Evolutionary conservation across 108 stramenopile species (phyloP).

Genomic region (Pseudonitzschia multiseries): DNA sequence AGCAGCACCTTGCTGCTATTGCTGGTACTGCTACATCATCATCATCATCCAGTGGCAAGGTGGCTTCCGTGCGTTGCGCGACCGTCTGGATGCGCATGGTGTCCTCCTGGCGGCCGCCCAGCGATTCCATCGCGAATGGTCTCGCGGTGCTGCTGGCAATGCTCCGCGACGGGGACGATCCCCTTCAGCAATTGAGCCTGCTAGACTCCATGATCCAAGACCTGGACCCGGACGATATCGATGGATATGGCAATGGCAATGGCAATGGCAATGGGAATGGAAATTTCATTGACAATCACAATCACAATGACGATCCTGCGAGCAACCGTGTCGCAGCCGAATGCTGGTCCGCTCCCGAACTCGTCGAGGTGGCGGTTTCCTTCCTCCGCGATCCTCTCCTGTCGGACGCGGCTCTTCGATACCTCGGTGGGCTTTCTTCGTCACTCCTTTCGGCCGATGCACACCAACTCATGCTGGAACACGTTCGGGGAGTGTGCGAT

Average conservation of each 20-base stretch:
- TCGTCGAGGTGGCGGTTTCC: conserved; percentile 12
- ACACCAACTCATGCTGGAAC: not conserved
- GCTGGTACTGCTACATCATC: not conserved
- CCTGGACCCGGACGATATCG: not conserved
- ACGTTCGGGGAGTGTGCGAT: conserved; percentile 12
- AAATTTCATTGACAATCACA: too few species aligned
- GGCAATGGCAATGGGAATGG: too few species aligned
- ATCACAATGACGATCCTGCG: not conserved
- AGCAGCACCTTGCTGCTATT: not conserved
- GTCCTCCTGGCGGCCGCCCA: not conserved
- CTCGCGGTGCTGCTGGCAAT: conserved; percentile 7
- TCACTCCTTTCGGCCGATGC: not conserved
- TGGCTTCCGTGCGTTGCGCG: conserved; percentile 31
- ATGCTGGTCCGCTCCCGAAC: conserved; percentile 10
- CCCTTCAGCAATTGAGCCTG: conserved; percentile 25
- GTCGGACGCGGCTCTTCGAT: conserved; percentile 25
- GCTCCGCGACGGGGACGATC: conserved; percentile 21
- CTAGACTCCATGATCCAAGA: conserved; percentile 31
- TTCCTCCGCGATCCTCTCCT: conserved; percentile 29
- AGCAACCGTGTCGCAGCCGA: not conserved
- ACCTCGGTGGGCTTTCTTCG: conserved; percentile 8
- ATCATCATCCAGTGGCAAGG: not conserved
- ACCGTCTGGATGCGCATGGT: conserved; percentile 4
- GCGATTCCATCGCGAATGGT: not conserved
- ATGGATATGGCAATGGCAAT: not conserved